Evolutionary conservation across 495 filamentous ascomycete genomes (phyloP).

Genomic region (Cercophora sp.): DNA sequence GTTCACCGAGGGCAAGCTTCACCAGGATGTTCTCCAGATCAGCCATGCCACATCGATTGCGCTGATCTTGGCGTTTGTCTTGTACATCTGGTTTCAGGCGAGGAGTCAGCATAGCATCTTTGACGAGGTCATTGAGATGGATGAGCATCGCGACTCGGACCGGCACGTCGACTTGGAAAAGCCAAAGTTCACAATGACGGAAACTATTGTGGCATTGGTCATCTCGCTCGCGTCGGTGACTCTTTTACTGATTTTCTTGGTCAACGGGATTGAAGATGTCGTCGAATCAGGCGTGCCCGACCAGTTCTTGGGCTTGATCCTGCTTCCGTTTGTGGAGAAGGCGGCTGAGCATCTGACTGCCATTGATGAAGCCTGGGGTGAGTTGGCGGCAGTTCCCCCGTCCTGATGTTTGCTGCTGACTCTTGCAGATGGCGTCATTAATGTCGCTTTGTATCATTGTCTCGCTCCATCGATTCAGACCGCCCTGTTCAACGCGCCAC

Average conservation of each 20-base stretch:
- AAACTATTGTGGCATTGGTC: conserved; percentile 62
- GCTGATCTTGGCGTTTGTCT: conserved; percentile 68
- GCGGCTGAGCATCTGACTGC: conserved; percentile 82
- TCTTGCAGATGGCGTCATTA: conserved; percentile 52
- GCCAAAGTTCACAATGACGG: conserved; percentile 71
- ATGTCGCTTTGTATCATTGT: conserved; percentile 83
- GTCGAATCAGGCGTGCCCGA: conserved; percentile 64
- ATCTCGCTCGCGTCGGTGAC: conserved; percentile 67
- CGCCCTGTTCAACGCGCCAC: conserved; percentile 76
- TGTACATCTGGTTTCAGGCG: conserved; percentile 74
- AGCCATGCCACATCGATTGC: conserved; percentile 71
- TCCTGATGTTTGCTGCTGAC: background rate
- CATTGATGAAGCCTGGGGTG: conserved; percentile 84
- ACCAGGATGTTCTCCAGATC: conserved; percentile 54
- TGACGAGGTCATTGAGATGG: conserved; percentile 52
- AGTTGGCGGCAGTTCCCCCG: conserved; percentile 21
- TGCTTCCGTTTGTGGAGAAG: conserved; percentile 83
- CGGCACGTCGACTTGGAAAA: conserved; percentile 58
- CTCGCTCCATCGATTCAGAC: conserved; percentile 83
- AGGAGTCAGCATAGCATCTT: conserved; percentile 76
- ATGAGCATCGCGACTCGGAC: conserved; percentile 68
- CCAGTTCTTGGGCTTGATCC: conserved; percentile 70
- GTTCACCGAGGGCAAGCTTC: conserved; percentile 37
- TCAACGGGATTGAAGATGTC: conserved; percentile 72
- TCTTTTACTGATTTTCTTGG: conserved; percentile 75